phyloP scores from a whole-genome alignment of 1,284 basidiomycete genomes.

The Austropuccinia psidii region DNA sequence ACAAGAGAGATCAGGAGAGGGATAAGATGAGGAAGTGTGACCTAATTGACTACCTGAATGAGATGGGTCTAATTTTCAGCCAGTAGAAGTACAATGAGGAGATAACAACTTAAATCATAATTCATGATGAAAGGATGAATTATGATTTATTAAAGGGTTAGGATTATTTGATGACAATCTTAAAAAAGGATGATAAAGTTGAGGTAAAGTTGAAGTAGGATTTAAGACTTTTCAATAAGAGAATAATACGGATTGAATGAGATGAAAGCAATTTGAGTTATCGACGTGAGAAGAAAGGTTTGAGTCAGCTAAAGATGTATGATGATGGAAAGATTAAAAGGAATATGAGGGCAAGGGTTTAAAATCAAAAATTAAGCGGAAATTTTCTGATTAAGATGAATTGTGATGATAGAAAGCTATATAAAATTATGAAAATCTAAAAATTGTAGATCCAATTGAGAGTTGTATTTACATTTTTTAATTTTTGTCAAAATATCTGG shows the following conservation, averaged over 20 bases:
- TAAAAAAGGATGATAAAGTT: constrained; percentile 23
- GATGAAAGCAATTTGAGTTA: constrained; percentile 13
- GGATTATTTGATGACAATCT: neutral
- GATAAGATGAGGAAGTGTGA: neutral
- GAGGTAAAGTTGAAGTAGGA: constrained; percentile 1
- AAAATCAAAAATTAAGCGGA: no score
- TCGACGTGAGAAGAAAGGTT: constrained; percentile 27
- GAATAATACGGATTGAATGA: constrained; percentile 8
- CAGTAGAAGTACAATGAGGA: neutral
- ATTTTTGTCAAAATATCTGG: no score
- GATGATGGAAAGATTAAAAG: no score
- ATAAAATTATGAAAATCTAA: no score
- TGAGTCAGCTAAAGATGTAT: constrained; percentile 30
- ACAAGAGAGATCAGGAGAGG: constrained; percentile 19
- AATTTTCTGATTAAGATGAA: no score
- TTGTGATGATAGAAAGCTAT: no score
- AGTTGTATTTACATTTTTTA: no score
- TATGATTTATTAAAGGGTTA: neutral
- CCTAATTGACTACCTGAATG: constrained; percentile 30
- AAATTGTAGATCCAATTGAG: no score
- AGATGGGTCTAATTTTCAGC: neutral
- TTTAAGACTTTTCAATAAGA: constrained; percentile 1
- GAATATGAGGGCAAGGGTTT: no score
- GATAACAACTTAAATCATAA: constrained; percentile 17
- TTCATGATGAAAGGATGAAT: constrained; percentile 26